Conservation (phyloP, 345 rosid species). For the Gossypium arboreum region DNA sequence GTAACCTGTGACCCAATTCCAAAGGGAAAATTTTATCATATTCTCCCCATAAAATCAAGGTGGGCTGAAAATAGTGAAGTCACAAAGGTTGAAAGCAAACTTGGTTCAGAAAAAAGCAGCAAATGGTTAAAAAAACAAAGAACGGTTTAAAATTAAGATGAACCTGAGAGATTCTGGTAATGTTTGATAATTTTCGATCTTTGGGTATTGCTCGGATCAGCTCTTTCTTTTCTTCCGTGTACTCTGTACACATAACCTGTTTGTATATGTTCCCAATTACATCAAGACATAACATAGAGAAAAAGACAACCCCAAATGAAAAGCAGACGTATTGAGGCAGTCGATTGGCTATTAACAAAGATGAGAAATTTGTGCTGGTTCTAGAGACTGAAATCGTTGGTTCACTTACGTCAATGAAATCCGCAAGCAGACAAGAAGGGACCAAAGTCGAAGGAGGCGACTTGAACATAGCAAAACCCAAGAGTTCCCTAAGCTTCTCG, state of each 20-base stretch:
- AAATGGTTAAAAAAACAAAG: background rate
- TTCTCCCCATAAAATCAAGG: constrained; percentile 80
- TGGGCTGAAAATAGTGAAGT: constrained; percentile 37
- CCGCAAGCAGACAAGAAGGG: constrained; percentile 53
- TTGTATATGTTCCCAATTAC: background rate
- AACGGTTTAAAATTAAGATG: background rate
- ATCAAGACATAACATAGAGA: background rate
- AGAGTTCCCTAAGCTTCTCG: constrained; percentile 51
- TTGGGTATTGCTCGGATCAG: constrained; percentile 51
- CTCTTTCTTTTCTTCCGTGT: constrained; percentile 48
- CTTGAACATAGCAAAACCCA: constrained; percentile 39
- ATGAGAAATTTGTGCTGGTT: background rate
- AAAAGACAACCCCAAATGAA: background rate
- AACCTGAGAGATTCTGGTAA: constrained; percentile 58
- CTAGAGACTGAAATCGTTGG: background rate
- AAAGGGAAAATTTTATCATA: constrained; percentile 63
- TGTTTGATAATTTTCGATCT: constrained; percentile 42
- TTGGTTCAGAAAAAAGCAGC: background rate
- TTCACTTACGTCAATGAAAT: constrained; percentile 48
- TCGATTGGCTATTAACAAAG: background rate
- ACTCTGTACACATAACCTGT: constrained; percentile 51
- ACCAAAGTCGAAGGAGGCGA: constrained; percentile 38
- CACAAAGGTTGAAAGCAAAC: background rate
- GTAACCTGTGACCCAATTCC: constrained; percentile 61
- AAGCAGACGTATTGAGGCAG: background rate